A percentile compares a stretch with the other conserved stretches of the same genome.
Evolutionary conservation across 2,329 filamentous ascomycete genomes (phyloP).

Genomic region (Zymoseptoria brevis): DNA sequence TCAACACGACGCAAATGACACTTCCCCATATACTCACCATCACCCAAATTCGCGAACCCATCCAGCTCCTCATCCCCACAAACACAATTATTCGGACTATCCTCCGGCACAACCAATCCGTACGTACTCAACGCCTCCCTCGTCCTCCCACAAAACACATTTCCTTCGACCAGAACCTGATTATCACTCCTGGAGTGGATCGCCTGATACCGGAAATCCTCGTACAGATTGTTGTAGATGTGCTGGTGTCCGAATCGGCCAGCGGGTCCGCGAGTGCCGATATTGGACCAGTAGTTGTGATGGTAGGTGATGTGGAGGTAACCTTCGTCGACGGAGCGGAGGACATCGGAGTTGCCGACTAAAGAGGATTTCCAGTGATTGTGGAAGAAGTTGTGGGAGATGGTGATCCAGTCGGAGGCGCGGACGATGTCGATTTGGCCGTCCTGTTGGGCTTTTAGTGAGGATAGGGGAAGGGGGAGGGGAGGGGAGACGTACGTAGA

Average conservation of each 20-base stretch:
- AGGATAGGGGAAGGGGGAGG: not conserved
- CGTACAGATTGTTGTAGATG: constrained; percentile 44
- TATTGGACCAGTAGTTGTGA: constrained; percentile 43
- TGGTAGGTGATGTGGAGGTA: constrained; percentile 44
- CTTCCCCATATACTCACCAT: constrained; percentile 33
- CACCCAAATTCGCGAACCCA: constrained; percentile 48
- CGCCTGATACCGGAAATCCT: constrained; percentile 42
- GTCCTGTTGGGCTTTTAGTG: constrained; percentile 22
- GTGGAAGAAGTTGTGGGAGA: constrained; percentile 45
- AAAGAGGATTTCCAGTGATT: constrained; percentile 41
- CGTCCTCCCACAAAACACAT: constrained; percentile 42
- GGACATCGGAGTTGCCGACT: constrained; percentile 35
- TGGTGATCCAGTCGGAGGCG: constrained; percentile 40
- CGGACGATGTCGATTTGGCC: constrained; percentile 42
- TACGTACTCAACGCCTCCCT: constrained; percentile 47
- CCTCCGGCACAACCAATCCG: constrained; percentile 48
- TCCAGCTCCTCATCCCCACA: constrained; percentile 49
- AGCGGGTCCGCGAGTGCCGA: constrained; percentile 42
- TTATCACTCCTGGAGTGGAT: constrained; percentile 44
- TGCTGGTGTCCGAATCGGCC: constrained; percentile 45
- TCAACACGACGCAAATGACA: not conserved
- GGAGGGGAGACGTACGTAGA: constrained; percentile 12
- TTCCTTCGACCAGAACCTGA: constrained; percentile 44
- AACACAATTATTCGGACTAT: constrained; percentile 47
- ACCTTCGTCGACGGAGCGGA: constrained; percentile 37